Percentiles rank a stretch among this genome's conserved stretches.
These are phyloP conservation scores for Aspergillus sp. DNA, from an alignment of 2,329 filamentous ascomycete genomes.

Conservation along the genomic window DNA sequence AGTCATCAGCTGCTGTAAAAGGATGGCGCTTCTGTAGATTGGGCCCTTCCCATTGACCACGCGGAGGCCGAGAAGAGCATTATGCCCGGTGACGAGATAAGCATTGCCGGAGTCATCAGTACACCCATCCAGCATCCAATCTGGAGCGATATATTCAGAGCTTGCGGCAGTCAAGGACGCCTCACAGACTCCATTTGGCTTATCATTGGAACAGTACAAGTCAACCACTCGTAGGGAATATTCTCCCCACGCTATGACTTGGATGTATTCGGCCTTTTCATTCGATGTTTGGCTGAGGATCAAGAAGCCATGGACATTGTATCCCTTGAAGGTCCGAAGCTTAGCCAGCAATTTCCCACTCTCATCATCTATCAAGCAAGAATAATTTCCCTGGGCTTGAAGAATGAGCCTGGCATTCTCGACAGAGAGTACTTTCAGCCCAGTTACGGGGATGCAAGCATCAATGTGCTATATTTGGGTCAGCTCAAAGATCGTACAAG, in stretches of 20 bases:
- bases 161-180: conserved; percentile 20
- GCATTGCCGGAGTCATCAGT: conserved; percentile 29
- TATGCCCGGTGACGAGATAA: conserved; percentile 74
- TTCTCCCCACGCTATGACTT: conserved; percentile 60
- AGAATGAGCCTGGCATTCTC: conserved; percentile 22
- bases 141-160: conserved; percentile 44
- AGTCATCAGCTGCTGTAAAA: conserved; percentile 36
- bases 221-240: conserved; percentile 42
- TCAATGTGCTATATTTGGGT: conserved; percentile 29
- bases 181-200: conserved; percentile 16
- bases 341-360: conserved; percentile 21
- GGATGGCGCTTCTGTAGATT: conserved; percentile 16
- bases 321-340: conserved; percentile 26
- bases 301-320: conserved; percentile 32
- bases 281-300: conserved; percentile 12
- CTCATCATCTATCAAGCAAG: conserved; percentile 23
- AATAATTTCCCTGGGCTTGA: conserved; percentile 30
- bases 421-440: conserved; percentile 25
- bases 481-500: conserved; percentile 9
- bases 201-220: conserved; percentile 9
- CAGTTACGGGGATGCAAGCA: conserved; percentile 36
- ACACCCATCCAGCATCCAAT: conserved; percentile 70
- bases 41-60: conserved; percentile 9
- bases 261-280: conserved; percentile 7
- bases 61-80: conserved; percentile 57